Conservation (phyloP, 495 filamentous ascomycete genomes). For the Neurospora sp. region DNA sequence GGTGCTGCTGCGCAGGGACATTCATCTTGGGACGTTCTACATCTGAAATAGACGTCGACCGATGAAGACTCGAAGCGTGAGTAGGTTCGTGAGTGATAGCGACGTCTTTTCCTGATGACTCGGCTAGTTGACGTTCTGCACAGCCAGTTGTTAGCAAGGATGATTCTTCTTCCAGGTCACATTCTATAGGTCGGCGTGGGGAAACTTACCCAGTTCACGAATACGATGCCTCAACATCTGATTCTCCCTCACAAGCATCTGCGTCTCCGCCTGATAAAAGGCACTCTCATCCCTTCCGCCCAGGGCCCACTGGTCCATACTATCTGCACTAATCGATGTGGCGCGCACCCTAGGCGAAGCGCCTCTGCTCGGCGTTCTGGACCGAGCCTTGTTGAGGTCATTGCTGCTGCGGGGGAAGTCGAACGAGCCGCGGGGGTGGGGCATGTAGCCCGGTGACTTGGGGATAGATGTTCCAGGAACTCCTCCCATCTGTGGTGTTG, state of each 20-base stretch:
- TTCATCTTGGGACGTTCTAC: not conserved
- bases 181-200: not conserved
- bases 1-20: not conserved
- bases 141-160: not conserved
- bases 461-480: conserved; percentile 18
- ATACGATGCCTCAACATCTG: conserved; percentile 83
- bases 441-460: conserved; percentile 43
- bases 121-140: conserved; percentile 2
- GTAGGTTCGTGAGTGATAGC: not conserved
- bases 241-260: conserved; percentile 80
- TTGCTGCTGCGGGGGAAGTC: conserved; percentile 39
- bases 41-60: conserved; percentile 2
- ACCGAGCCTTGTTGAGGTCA: conserved; percentile 38
- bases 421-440: conserved; percentile 45
- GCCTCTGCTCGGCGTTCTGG: conserved; percentile 46
- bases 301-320: conserved; percentile 31
- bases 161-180: not conserved
- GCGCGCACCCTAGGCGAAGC: conserved; percentile 46
- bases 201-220: conserved; percentile 60
- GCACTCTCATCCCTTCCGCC: conserved; percentile 64
- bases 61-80: conserved; percentile 1
- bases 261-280: conserved; percentile 88
- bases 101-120: not conserved
- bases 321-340: conserved; percentile 44
- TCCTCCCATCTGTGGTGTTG: conserved; percentile 18